Conservation (phyloP, 2,329 filamentous ascomycete species). For the Aspergillus calidoustus region DNA sequence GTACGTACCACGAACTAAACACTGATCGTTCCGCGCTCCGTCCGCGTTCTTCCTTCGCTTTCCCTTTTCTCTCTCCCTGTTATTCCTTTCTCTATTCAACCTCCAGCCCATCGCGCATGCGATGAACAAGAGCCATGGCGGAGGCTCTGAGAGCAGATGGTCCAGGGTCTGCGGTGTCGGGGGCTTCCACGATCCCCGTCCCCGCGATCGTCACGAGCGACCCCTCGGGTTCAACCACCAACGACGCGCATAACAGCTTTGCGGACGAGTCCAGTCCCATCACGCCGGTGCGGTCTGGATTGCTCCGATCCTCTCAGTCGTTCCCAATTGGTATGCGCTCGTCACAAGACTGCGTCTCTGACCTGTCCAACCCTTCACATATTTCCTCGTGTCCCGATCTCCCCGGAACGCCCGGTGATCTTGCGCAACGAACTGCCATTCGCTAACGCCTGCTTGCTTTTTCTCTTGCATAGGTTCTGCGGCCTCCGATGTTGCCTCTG, state of each 20-base stretch:
- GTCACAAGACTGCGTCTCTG: conserved; percentile 12
- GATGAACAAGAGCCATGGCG: conserved; percentile 32
- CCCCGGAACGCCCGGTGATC: conserved; percentile 12
- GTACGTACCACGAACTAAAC: conserved; percentile 13
- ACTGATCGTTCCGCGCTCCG: conserved; percentile 15
- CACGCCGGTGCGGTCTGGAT: conserved; percentile 16
- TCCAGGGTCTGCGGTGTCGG: conserved; percentile 27
- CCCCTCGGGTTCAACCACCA: conserved; percentile 26
- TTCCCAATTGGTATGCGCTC: conserved; percentile 34
- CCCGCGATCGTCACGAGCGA: conserved; percentile 32
- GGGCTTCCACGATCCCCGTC: conserved; percentile 29
- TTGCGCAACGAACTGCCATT: conserved; percentile 13
- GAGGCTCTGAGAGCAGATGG: conserved; percentile 35
- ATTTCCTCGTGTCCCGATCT: background rate
- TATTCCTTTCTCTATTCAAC: background rate
- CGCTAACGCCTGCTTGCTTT: conserved; percentile 17
- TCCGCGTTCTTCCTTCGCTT: conserved; percentile 12
- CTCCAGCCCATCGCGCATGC: conserved; percentile 6
- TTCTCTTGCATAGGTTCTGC: conserved; percentile 29
- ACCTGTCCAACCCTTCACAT: conserved; percentile 9
- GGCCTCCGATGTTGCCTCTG: conserved; percentile 37
- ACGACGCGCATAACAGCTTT: conserved; percentile 14
- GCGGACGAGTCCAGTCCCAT: conserved; percentile 18
- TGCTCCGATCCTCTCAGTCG: conserved; percentile 27
- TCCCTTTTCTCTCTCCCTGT: conserved; percentile 5